These are phyloP conservation scores for Buddleja alternifolia DNA, from an alignment of 257 asterid genomes.

Conservation along the genomic window DNA sequence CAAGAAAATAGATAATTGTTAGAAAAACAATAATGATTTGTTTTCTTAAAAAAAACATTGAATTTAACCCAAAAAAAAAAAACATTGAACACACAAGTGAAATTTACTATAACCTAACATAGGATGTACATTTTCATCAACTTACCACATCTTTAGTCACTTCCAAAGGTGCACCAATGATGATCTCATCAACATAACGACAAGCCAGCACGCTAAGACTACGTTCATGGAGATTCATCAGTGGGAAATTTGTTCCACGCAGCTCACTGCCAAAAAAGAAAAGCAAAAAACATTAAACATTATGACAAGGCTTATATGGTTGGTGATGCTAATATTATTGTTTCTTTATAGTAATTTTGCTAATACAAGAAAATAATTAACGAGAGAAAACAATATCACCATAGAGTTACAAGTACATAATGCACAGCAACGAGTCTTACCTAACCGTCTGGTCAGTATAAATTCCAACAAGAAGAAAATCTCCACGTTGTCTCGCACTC, in stretches of 20 bases:
- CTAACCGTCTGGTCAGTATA: conserved; percentile 78
- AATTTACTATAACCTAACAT: background rate
- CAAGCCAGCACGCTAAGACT: conserved; percentile 93
- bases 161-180: conserved; percentile 93
- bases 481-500: conserved; percentile 85
- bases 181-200: conserved; percentile 94
- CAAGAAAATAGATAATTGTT: conserved; percentile 12
- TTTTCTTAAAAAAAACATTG: too few relatives aligned
- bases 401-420: background rate
- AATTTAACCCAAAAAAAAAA: too few relatives aligned
- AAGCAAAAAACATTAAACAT: conserved; percentile 10
- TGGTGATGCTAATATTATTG: conserved; percentile 9
- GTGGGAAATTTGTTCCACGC: conserved; percentile 73
- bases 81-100: too few relatives aligned
- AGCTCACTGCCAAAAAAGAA: conserved; percentile 58
- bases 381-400: background rate
- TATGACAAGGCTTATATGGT: conserved; percentile 2
- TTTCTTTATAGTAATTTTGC: conserved; percentile 19
- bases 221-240: conserved; percentile 91
- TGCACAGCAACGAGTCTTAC: conserved; percentile 41
- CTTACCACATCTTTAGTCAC: conserved; percentile 84
- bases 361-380: background rate
- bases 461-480: conserved; percentile 92
- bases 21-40: background rate
- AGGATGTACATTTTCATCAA: background rate